A percentile compares a stretch with the other conserved stretches of the same genome.
Conservation (phyloP, 371 early-diverging fungal genomes). For the Rhizomucor miehei region DNA sequence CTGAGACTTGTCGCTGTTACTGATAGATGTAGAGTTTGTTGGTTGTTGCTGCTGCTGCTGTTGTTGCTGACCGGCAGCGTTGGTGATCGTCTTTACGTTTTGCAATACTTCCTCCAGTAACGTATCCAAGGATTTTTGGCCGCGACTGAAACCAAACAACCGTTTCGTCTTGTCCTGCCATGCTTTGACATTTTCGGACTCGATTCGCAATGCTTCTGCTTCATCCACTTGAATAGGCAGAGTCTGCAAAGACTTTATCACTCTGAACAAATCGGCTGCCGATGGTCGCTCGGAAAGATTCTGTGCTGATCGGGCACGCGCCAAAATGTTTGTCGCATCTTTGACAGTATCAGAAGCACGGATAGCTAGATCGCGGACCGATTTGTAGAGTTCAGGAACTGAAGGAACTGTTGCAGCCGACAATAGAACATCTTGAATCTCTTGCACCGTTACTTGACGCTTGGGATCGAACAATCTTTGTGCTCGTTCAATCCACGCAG, state of each 20-base stretch:
- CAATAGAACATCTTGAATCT: constrained; percentile 5
- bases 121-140: constrained; percentile 6
- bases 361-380: constrained; percentile 9
- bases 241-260: constrained; percentile 9
- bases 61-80: background rate
- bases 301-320: constrained; percentile 3
- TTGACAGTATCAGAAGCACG: constrained; percentile 6
- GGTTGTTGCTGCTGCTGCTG: background rate
- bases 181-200: constrained; percentile 8
- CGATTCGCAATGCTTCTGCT: constrained; percentile 2
- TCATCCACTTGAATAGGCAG: constrained; percentile 10
- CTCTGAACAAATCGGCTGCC: constrained; percentile 2
- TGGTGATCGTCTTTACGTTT: constrained; percentile 15
- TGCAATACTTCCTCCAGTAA: constrained; percentile 9
- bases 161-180: constrained; percentile 10
- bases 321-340: constrained; percentile 2
- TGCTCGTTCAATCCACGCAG: constrained; percentile 14
- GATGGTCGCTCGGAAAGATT: constrained; percentile 10
- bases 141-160: constrained; percentile 2
- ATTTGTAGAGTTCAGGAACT: constrained; percentile 7
- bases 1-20: background rate
- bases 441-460: background rate
- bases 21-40: background rate
- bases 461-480: constrained; percentile 34
- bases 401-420: constrained; percentile 10